Evolutionary conservation across 768 basidiomycete genomes (phyloP), one percentile per base, ranked within the genome.

Genomic region (Infundibulicybe gibba): DNA sequence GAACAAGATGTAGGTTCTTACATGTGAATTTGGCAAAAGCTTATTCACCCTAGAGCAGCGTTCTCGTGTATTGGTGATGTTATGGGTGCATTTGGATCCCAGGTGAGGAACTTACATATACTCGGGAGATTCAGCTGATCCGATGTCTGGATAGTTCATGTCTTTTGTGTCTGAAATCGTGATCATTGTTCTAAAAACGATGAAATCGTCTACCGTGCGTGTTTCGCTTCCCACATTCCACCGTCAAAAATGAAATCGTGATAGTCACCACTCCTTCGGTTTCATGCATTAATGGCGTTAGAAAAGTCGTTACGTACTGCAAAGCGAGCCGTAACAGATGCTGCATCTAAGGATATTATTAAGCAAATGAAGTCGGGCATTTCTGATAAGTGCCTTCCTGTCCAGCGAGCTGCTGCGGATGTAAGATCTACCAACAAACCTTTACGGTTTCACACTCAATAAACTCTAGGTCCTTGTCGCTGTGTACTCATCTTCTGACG

Each of bases 131-230:
- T 49, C 37, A 33, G 14, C 30, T n/a, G 11, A 19, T 17, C 41
- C 16, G 49, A n/a, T 14, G 17, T n/a, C 14, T 21, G 30, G 41
- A 1, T 52, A 98, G 91, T 83, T 94, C 61, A 95, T 97, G 94
- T 97, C 94, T 0, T 87, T 94, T 55, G 87, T 94, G 82, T 77
- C 85, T 21, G 95, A 98, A 60, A 87, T 94, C 31, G 69, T 80
- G 15, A 68, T 74, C 1, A 70, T 81, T 0, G 72, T 84, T 0
- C 63, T 90, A 37, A 91, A 83, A 61, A 79, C 85, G 0, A 75
- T 79, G 54, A 87, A 79, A 50, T 80, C 85, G 8, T 92, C 90
- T 30, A 76, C 69, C 55, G 93, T 90, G 50, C 51, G 90, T 68
- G 37, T 35, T 30, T 10, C 31, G 25, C 10, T 14, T 30, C 45